Conservation (phyloP, 1,139 yeast species). For the Arxiozyma slooffiae region DNA sequence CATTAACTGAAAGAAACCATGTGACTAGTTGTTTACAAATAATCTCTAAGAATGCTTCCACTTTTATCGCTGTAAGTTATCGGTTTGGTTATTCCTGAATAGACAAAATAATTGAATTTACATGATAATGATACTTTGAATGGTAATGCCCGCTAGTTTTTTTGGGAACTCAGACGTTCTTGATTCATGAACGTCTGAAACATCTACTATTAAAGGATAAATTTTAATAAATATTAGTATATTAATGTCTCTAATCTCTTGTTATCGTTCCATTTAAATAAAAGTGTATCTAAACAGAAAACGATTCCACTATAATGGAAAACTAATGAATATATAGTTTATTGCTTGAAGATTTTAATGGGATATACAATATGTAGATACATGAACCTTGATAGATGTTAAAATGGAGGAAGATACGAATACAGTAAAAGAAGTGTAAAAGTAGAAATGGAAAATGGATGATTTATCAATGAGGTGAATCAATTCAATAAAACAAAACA, state of each 20-base stretch:
- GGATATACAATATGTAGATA: too few species aligned
- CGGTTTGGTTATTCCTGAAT: slow-evolving; percentile 25
- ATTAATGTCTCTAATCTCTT: neutral
- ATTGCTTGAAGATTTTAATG: neutral
- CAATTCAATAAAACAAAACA: neutral
- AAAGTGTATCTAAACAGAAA: neutral
- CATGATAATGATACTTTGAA: slow-evolving; percentile 12
- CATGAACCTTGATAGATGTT: neutral
- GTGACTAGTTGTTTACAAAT: slow-evolving; percentile 21
- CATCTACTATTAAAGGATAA: slow-evolving; percentile 23
- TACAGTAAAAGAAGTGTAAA: neutral
- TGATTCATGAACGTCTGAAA: slow-evolving; percentile 21
- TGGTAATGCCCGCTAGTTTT: neutral
- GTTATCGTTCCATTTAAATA: neutral
- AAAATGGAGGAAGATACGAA: neutral
- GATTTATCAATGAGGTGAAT: neutral
- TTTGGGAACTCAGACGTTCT: slow-evolving; percentile 16
- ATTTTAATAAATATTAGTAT: slow-evolving; percentile 24
- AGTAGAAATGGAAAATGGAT: neutral
- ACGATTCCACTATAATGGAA: too few species aligned
- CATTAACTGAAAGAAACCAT: slow-evolving; percentile 17
- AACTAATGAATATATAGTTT: neutral
- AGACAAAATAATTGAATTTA: slow-evolving; percentile 10
- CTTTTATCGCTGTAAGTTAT: slow-evolving; percentile 25
- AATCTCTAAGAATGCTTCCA: slow-evolving; percentile 21